Conservation (phyloP, 768 basidiomycete species). For the Suillus alpinus region DNA sequence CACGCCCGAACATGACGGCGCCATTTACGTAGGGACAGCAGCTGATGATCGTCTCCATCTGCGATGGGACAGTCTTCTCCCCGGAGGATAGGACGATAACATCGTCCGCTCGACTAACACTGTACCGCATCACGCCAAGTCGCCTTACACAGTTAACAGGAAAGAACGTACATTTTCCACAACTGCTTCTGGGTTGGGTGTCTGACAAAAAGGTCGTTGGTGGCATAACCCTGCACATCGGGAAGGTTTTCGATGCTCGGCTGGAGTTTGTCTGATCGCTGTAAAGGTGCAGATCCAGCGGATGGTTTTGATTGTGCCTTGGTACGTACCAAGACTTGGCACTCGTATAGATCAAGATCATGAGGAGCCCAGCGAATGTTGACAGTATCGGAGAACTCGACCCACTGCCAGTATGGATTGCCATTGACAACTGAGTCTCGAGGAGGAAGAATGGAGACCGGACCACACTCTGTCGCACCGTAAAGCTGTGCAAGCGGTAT, state of each 20-base stretch:
- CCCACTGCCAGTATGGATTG: slow-evolving; percentile 6
- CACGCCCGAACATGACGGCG: slow-evolving; percentile 28
- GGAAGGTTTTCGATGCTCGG: slow-evolving; percentile 25
- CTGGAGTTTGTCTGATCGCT: not conserved
- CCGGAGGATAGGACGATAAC: slow-evolving; percentile 26
- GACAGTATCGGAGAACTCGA: slow-evolving; percentile 5
- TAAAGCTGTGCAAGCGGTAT: slow-evolving; percentile 30
- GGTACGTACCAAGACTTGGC: slow-evolving; percentile 28
- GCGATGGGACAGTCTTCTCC: slow-evolving; percentile 28
- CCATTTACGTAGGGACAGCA: slow-evolving; percentile 15
- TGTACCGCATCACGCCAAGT: slow-evolving; percentile 6
- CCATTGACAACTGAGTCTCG: slow-evolving; percentile 24
- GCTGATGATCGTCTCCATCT: slow-evolving; percentile 20
- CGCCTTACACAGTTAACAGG: not conserved
- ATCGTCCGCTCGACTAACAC: slow-evolving; percentile 35
- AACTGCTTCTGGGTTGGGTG: slow-evolving; percentile 38
- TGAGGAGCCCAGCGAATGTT: slow-evolving; percentile 19
- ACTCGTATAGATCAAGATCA: slow-evolving; percentile 34
- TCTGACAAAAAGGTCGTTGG: slow-evolving; percentile 38
- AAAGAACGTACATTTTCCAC: slow-evolving; percentile 37
- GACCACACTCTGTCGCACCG: slow-evolving; percentile 37
- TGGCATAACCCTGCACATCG: slow-evolving; percentile 38
- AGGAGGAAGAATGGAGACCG: slow-evolving; percentile 11
- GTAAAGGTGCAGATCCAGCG: not conserved
- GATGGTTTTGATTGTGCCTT: not conserved